Evolutionary conservation across 164 flowering plant species (phyloP), one percentile per base, ranked within the genome.

Genomic region (Kalanchoe fedtschenkoi): DNA sequence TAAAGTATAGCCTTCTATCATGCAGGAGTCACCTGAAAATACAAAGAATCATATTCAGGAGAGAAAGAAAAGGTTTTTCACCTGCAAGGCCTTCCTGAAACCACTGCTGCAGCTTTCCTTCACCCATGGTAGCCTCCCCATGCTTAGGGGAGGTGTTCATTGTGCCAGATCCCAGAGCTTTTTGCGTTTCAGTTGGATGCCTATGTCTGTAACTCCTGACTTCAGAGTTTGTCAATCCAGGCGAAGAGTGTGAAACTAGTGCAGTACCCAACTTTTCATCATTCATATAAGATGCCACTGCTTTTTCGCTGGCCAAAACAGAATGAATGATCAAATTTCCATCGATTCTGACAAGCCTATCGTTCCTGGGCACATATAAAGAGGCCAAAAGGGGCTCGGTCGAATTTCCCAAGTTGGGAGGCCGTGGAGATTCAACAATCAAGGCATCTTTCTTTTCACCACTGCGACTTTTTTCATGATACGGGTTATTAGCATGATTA

Each of bases 271-370:
- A 83, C 70, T 76, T 75, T 46, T 66, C 70, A 11, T 68, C 68
- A 42, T 65, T 75, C 60, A 77, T 66, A 43, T 46, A 68, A 62
- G 84, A 77, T 51, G 79, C 80, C 82, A 72, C 78, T 29, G 99
- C 90, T 72, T 76, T 91, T 81, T 95, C 99, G 66, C 91, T 88
- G 6, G 99, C 96, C 66, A 95, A 69, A 68, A 91, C 78, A 63
- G 99, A 88, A 72, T 89, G 91, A 75, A 95, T 90, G 41, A 95
- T 95, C 82, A 95, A 77, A 67, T 88, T 91, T 7, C 99, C 99
- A 67, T 95, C 99, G 38, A 95, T 91, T 80, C 88, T 91, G 71
- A 91, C 89, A 62, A 91, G 83, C 75, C 82, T 88, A 73, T 91
- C 91, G 72, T 95, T 95, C 72, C 97, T 83, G 0, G 97, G 97